Percentiles rank a stretch among this genome's conserved stretches.
phyloP scores from a whole-genome alignment of 306 rosid genomes.

The Cercis canadensis region DNA sequence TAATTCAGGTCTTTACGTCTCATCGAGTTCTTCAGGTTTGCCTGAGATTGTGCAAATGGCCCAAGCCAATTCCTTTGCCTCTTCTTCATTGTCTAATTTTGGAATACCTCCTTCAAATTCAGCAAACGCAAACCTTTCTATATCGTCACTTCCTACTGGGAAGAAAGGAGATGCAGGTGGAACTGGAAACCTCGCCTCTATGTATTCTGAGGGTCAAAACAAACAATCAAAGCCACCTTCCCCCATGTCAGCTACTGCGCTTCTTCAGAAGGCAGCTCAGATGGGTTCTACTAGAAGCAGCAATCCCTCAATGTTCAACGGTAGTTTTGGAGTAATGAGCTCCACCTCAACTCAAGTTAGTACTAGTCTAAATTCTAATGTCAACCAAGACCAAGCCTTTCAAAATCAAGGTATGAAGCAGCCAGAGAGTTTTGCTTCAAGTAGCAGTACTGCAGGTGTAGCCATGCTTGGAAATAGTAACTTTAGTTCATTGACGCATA shows the following conservation, averaged over 20 bases:
- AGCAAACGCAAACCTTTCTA: constrained; percentile 50
- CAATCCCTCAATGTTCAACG: constrained; percentile 52
- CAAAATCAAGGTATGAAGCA: constrained; percentile 45
- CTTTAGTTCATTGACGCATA: constrained; percentile 38
- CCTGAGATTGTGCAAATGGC: constrained; percentile 65
- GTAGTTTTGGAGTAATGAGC: constrained; percentile 62
- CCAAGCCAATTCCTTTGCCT: constrained; percentile 50
- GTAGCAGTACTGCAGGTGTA: neutral
- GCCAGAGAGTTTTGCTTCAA: constrained; percentile 32
- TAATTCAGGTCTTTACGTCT: constrained; percentile 42
- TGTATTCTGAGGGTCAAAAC: neutral
- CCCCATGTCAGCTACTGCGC: constrained; percentile 82
- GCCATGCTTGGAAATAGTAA: constrained; percentile 20
- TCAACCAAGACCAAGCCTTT: constrained; percentile 30
- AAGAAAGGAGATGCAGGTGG: constrained; percentile 48
- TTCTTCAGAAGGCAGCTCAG: constrained; percentile 70
- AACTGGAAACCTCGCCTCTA: constrained; percentile 22
- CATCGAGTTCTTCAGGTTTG: constrained; percentile 52
- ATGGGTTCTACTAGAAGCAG: constrained; percentile 67
- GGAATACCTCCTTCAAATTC: constrained; percentile 49
- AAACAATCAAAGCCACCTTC: constrained; percentile 43
- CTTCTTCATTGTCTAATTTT: constrained; percentile 53
- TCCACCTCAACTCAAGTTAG: constrained; percentile 51
- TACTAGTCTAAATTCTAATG: constrained; percentile 33
- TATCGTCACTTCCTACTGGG: constrained; percentile 48